Base-by-base conservation (phyloP, 768 basidiomycete genomes). In the button mushroom (Agaricus bisporus) region DNA sequence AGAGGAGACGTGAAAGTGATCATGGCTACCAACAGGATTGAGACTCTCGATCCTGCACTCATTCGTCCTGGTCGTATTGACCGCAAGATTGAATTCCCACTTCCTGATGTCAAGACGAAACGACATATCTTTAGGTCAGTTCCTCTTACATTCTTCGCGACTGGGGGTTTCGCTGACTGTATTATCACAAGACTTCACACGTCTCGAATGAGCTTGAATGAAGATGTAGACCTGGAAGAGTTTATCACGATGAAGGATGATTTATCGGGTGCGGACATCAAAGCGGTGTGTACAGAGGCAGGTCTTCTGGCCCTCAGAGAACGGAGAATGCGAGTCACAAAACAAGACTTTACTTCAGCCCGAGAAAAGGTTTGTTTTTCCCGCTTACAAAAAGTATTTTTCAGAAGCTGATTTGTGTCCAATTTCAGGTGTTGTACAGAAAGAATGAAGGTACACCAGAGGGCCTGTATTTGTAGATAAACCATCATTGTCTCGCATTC, bases 1-100 rank as follows among this genome's bases (percentile, higher is more conserved):
- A 85, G 95, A 52, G 95, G 95, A n/a, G 97, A 98, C 65, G 95
- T 99, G 55, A 99, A 98, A 71, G 95, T 99, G 60, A 98, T 99
- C 68, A 98, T 98, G 97, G 97, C 97, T 11, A 99, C 97, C 5
- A 99, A 99, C 73, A 86, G 81, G 72, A 99, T 99, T 62, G 95
- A 98, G 67, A 86, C 92, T 3, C 81, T 99, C 26, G 97, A 99
- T 70, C 97, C 97, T 51, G 97, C 97, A 15, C 84, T 99, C 56
- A 97, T 99, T 64, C 90, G 97, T 48, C 97, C 97, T 5, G 97
- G 97, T 44, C 92, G 97, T 63, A 98, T 99, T 58, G 97, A 99
- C 64, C 83, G 97, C 49, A 99, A 99, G 76, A 99, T 99, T 48
- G 97, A 97, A 67, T 97, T 95, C 76, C 95, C 94, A 14, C 72